Evolutionary conservation across 805 yeast species (phyloP).

Genomic region (Hanseniaspora nectarophila): DNA sequence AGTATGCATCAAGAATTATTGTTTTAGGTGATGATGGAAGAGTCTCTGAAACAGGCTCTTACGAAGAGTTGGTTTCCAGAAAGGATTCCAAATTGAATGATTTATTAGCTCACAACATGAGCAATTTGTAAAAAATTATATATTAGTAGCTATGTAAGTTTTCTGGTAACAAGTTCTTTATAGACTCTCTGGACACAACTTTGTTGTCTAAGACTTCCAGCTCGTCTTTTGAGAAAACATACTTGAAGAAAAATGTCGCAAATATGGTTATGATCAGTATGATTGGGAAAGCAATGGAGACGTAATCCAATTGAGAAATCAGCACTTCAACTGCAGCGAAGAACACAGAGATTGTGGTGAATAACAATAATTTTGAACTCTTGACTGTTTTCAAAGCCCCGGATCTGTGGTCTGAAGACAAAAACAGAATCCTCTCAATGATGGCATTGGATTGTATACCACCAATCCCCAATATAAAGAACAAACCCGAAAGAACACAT

Average conservation of each 20-base stretch:
- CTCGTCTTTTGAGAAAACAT: slow-evolving; percentile 49
- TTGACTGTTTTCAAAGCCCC: slow-evolving; percentile 29
- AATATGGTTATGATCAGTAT: slow-evolving; percentile 58
- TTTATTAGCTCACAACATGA: slow-evolving; percentile 26
- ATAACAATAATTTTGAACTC: slow-evolving; percentile 36
- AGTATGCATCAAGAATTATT: slow-evolving; percentile 65
- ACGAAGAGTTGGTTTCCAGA: slow-evolving; percentile 38
- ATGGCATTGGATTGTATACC: slow-evolving; percentile 63
- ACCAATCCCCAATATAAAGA: slow-evolving; percentile 82
- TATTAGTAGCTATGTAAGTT: slow-evolving; percentile 16
- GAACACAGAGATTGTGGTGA: slow-evolving; percentile 44
- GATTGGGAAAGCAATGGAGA: slow-evolving; percentile 91
- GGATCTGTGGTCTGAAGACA: slow-evolving; percentile 45
- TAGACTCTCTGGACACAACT: slow-evolving; percentile 45
- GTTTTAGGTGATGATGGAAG: slow-evolving; percentile 65
- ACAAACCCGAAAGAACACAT: slow-evolving; percentile 82
- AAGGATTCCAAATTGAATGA: slow-evolving; percentile 28
- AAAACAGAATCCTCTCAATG: slow-evolving; percentile 46
- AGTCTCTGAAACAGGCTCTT: slow-evolving; percentile 62
- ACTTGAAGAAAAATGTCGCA: slow-evolving; percentile 50
- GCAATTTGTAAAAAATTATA: slow-evolving; percentile 16
- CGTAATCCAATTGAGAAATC: slow-evolving; percentile 63
- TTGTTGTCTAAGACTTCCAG: slow-evolving; percentile 53
- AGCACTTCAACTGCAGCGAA: slow-evolving; percentile 75
- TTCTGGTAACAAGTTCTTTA: slow-evolving; percentile 33